Percentiles rank a stretch among this genome's conserved stretches.
Evolutionary conservation across 2,329 filamentous ascomycete species (phyloP).

Genomic region (Fusarium scirpi): DNA sequence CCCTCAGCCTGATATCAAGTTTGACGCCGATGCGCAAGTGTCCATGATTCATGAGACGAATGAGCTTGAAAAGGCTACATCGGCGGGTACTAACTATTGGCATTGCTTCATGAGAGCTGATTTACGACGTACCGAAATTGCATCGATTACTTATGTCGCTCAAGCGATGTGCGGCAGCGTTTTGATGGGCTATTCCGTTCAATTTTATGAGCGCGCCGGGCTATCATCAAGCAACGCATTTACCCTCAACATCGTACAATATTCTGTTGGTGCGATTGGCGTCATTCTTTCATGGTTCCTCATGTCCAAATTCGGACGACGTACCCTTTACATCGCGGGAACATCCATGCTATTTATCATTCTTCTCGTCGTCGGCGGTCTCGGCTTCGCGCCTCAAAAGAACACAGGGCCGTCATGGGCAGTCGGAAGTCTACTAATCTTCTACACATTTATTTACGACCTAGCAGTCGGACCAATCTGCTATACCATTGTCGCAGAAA

Average conservation of each 20-base stretch:
- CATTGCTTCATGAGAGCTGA: conserved; percentile 63
- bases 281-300: conserved; percentile 60
- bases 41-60: conserved; percentile 53
- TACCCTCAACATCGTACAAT: conserved; percentile 56
- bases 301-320: conserved; percentile 57
- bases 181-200: conserved; percentile 69
- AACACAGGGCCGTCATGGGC: conserved; percentile 58
- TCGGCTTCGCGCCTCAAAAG: conserved; percentile 63
- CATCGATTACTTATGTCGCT: conserved; percentile 57
- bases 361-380: conserved; percentile 58
- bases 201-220: conserved; percentile 59
- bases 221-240: conserved; percentile 52
- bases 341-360: conserved; percentile 61
- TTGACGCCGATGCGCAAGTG: conserved; percentile 42
- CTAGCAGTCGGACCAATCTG: conserved; percentile 67
- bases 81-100: conserved; percentile 57
- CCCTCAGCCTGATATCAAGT: conserved; percentile 29
- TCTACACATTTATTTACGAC: conserved; percentile 59
- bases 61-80: conserved; percentile 57
- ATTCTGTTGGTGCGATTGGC: conserved; percentile 58
- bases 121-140: conserved; percentile 59
- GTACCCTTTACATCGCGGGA: conserved; percentile 58
- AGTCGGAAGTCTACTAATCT: conserved; percentile 58
- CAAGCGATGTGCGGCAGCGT: conserved; percentile 55
- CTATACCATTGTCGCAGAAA: conserved; percentile 80